Evolutionary conservation across 83 land plant species (phyloP), one percentile per base, ranked within the genome.

Genomic region (Diphasiastrum complanatum): DNA sequence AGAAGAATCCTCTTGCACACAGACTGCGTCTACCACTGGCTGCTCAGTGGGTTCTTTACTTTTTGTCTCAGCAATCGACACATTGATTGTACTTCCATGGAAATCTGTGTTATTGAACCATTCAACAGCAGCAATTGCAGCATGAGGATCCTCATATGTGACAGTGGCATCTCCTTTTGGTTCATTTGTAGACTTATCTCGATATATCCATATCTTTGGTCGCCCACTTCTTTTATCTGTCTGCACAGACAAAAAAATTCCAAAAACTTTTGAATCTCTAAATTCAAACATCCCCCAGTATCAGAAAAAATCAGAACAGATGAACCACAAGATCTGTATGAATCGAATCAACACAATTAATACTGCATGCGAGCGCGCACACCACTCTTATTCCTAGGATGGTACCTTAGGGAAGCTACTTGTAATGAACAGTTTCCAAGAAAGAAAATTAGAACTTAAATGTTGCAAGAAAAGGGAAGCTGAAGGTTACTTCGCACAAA

Each of bases 91-190:
- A 5, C 48, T 82, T 38, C 97, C 93, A 78, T 90, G 92, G 60
- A 90, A 90, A 37, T 86, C 86, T 70, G 78, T 90, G 72, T 86
- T 78, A 63, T 90, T 70, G 38, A 86, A 86, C 97, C 92, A 86
- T 46, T 90, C 85, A 35, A 90, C 92, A 30, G 97, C 97, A 57
- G 89, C 92, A 43, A 61, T 51, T 32, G 92, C 97, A 28, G 89
- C 92, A 80, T 90, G 83, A 11, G 92, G 97, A 65, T 90, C 97
- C 51, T 90, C 97, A 72, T 83, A 90, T 33, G 92, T 82, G 12
- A 86, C 79, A 10, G 82, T 86, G 1, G 92, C 97, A 83, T 86
- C 97, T 29, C 97, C 92, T 51, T 90, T 90, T 4, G 85, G 89
- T 26, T 87, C 92, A 66, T 79, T 59, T 5, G 92, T 83, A 5